These are phyloP conservation scores for Ambrosia artemisiifolia DNA, from an alignment of 129 eudicot genomes.

Conservation along the genomic window DNA sequence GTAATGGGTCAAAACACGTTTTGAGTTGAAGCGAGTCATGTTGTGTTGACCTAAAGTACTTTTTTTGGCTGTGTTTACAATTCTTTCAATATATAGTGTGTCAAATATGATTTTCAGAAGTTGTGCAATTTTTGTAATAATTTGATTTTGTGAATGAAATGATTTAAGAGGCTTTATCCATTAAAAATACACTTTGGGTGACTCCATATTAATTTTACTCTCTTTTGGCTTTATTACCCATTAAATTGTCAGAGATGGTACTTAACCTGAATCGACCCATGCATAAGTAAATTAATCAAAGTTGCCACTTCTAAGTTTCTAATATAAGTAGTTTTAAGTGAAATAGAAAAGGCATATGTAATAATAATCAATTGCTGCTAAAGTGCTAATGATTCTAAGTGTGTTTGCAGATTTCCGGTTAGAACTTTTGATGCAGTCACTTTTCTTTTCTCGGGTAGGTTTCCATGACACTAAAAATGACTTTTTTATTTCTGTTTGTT, in stretches of 20 bases:
- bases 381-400: constrained; percentile 26
- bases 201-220: background rate
- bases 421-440: constrained; percentile 94
- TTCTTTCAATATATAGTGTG: background rate
- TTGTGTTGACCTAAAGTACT: background rate
- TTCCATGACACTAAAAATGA: constrained; percentile 7
- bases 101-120: background rate
- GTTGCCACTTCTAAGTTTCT: background rate
- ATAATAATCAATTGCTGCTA: constrained; percentile 13
- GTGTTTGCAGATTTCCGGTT: constrained; percentile 85
- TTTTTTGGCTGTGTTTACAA: background rate
- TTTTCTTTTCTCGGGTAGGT: constrained; percentile 83
- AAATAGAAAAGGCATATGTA: background rate
- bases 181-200: background rate
- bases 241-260: background rate
- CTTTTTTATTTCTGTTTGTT: background rate
- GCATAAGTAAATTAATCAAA: background rate
- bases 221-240: background rate
- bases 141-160: background rate
- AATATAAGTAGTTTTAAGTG: background rate
- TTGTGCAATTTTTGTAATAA: background rate
- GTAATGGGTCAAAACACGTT: background rate
- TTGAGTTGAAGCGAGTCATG: background rate
- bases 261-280: background rate
- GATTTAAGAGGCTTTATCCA: background rate